Base-by-base conservation (phyloP, 2,329 filamentous ascomycete species). In the Coniosporium tulheliwenetii region DNA sequence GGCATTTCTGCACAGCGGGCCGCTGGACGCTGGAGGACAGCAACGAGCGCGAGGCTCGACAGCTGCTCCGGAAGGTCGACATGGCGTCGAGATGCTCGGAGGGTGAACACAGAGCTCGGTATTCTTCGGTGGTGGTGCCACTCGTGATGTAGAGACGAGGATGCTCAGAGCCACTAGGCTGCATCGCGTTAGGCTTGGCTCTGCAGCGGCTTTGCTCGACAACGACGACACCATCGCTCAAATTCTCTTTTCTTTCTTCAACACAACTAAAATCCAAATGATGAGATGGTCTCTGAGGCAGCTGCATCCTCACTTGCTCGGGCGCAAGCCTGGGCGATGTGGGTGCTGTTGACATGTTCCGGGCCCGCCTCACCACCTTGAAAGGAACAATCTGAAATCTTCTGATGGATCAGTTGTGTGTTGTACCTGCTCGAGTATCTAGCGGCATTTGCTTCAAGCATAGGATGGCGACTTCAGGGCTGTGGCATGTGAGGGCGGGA, bases 201-300 rank as follows among this genome's bases (percentile, higher is more conserved):
- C 19, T 26, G 19, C 19, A 26, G 7, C 19, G 19, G 52, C 49
- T 61, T 66, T 63, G 63, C 59, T 64, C 71, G 19, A 26, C 19
- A 26, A 26, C 19, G 19, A 26, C 19, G 47, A 46, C 43, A 38
- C 34, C 39, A 19, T 31, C 14, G 41, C 32, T 33, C 32, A 5
- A 33, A 33, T 33, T 10, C 10, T 32, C 32, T 47, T 42, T 43
- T 45, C 44, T 43, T 38, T 38, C 41, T 51, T 53, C 46, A 58
- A 75, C 61, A 71, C 77, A 84, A 85, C 79, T 85, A 85, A 75
- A 75, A 73, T 78, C 79, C 77, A 75, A 59, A 69, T 80, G 80
- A 86, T 73, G 81, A 82, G 77, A 67, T 67, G 71, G 74, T 72
- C 71, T 70, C 57, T 64, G 60, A 57, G 60, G 57, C 67, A 70